Evolutionary conservation across 2,329 filamentous ascomycete genomes (phyloP).

Genomic region (Alternaria incomplexa): DNA sequence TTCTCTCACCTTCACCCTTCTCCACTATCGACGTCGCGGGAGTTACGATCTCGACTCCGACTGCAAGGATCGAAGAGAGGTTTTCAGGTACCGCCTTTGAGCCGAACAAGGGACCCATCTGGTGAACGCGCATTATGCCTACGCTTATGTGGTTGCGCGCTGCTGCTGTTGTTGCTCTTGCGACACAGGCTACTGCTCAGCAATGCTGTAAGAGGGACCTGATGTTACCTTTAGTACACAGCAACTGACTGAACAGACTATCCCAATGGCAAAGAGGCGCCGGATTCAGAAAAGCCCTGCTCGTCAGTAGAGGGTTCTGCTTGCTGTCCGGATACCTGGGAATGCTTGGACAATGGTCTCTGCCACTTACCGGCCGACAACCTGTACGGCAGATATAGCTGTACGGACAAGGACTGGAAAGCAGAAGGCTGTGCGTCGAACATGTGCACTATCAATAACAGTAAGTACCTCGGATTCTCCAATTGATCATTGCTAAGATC

Average conservation of each 20-base stretch:
- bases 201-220: constrained; percentile 45
- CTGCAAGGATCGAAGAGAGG: constrained; percentile 4
- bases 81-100: neutral
- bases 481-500: neutral
- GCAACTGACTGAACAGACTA: constrained; percentile 34
- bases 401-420: constrained; percentile 45
- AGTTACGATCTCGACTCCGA: constrained; percentile 10
- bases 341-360: constrained; percentile 48
- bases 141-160: constrained; percentile 27
- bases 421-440: constrained; percentile 41
- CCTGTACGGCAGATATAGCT: constrained; percentile 43
- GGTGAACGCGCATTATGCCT: constrained; percentile 18
- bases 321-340: constrained; percentile 46
- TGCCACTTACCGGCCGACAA: constrained; percentile 38
- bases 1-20: constrained; percentile 12
- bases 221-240: too few species aligned
- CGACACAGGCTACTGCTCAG: constrained; percentile 28
- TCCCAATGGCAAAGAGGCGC: constrained; percentile 36
- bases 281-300: constrained; percentile 41
- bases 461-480: constrained; percentile 16
- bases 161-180: constrained; percentile 21
- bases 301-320: constrained; percentile 41
- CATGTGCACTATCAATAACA: constrained; percentile 45
- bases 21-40: neutral
- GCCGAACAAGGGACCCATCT: constrained; percentile 9